These are phyloP conservation scores for Paralagenidium karlingii DNA, from an alignment of 352 stramenopile genomes.

Conservation along the genomic window DNA sequence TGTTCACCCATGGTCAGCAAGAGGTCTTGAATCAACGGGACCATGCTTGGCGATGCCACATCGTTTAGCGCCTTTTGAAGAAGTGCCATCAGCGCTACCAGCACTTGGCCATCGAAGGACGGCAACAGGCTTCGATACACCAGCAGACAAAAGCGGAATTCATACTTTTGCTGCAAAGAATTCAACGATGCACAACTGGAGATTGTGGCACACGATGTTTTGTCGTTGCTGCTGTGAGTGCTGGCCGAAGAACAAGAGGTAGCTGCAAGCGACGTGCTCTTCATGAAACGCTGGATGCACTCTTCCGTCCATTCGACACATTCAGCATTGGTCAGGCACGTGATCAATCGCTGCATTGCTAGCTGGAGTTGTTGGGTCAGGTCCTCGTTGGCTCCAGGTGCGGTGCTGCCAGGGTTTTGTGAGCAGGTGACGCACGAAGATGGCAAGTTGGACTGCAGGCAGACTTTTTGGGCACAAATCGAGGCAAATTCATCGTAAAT, in stretches of 20 bases:
- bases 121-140: conserved; percentile 29
- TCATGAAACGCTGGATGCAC: conserved; percentile 39
- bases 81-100: conserved; percentile 38
- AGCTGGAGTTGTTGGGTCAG: conserved; percentile 1
- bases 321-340: conserved; percentile 15
- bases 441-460: too few relatives aligned
- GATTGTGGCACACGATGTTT: conserved; percentile 11
- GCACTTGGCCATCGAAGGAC: conserved; percentile 43
- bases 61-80: conserved; percentile 32
- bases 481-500: too few relatives aligned
- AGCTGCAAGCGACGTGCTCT: conserved; percentile 18
- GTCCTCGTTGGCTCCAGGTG: too few relatives aligned
- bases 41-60: conserved; percentile 2
- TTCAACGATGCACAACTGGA: conserved; percentile 14
- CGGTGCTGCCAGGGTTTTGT: too few relatives aligned
- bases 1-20: conserved; percentile 22
- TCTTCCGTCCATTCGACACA: conserved; percentile 30
- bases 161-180: too few relatives aligned
- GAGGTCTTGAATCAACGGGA: conserved; percentile 27
- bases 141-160: conserved; percentile 42
- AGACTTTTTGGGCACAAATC: conserved; percentile 3
- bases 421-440: too few relatives aligned
- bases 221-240: conserved; percentile 1
- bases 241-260: background rate
- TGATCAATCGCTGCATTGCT: conserved; percentile 8